phyloP scores from a whole-genome alignment of 345 rosid species.

The Linum trigynum region DNA sequence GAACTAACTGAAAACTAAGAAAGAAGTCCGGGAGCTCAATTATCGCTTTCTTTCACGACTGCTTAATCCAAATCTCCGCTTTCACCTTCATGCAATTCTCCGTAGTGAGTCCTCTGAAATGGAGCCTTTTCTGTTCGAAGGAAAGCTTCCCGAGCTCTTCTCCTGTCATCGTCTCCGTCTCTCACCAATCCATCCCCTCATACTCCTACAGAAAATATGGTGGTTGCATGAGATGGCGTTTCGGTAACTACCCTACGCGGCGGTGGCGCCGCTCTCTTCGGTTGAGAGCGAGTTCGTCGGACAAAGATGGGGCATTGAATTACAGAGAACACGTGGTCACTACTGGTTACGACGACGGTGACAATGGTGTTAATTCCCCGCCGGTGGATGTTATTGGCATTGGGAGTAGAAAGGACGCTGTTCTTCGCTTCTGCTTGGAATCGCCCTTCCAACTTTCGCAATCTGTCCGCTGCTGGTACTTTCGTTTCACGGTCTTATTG shows the following conservation, averaged over 20 bases:
- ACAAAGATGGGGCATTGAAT: not conserved
- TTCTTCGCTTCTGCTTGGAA: conserved; percentile 62
- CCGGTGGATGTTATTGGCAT: conserved; percentile 58
- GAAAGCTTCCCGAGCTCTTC: not conserved
- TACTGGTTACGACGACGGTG: not conserved
- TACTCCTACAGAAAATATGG: not conserved
- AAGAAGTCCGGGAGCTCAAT: no score
- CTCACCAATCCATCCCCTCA: not conserved
- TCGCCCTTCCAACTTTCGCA: conserved; percentile 46
- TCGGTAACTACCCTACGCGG: not conserved
- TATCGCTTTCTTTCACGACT: no score
- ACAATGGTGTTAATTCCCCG: not conserved
- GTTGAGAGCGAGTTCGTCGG: not conserved
- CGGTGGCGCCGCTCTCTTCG: not conserved
- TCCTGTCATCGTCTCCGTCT: not conserved
- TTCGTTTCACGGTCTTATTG: not conserved
- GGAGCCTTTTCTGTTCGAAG: not conserved
- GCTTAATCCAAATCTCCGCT: not conserved
- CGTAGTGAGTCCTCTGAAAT: not conserved
- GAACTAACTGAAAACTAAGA: no score
- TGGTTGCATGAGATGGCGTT: not conserved
- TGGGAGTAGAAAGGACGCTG: conserved; percentile 74
- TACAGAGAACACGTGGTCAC: not conserved
- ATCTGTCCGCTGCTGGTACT: conserved; percentile 70
- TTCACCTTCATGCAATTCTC: not conserved